Evolutionary conservation across 2,329 filamentous ascomycete genomes (phyloP).

Genomic region (Apiospora hydei): DNA sequence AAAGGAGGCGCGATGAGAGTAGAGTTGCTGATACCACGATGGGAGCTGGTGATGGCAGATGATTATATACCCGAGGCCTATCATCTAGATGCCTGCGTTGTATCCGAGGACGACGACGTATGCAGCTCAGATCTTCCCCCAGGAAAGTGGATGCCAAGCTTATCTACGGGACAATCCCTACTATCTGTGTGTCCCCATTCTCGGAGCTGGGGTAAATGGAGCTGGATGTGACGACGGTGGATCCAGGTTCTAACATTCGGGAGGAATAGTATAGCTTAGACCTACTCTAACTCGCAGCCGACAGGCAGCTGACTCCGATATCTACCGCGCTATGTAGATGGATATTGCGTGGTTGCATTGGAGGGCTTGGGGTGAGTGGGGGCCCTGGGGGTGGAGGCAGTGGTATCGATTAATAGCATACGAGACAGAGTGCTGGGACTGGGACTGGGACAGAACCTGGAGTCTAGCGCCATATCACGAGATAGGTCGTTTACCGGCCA

Average conservation of each 20-base stretch:
- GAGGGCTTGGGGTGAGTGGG: neutral
- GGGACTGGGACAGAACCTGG: neutral
- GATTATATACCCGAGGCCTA: neutral
- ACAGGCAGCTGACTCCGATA: neutral
- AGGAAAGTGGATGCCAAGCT: neutral
- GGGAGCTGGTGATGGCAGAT: neutral
- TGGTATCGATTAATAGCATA: neutral
- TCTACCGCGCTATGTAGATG: neutral
- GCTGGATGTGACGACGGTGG: neutral
- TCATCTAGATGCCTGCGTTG: neutral
- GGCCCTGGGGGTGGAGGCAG: neutral
- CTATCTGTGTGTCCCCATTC: neutral
- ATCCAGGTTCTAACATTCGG: neutral
- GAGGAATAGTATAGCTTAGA: neutral
- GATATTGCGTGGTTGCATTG: neutral
- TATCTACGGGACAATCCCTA: conserved; percentile 8
- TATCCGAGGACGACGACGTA: neutral
- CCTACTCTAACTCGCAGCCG: neutral
- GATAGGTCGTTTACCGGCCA: conserved; percentile 24
- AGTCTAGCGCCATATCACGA: neutral
- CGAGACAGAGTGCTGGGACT: neutral
- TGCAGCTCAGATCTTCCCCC: neutral
- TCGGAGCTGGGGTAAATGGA: conserved; percentile 21
- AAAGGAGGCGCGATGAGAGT: neutral
- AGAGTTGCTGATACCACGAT: neutral